Evolutionary conservation across 306 rosid genomes (phyloP), one percentile per base, ranked within the genome.

Genomic region (Begonia fuchsioides): DNA sequence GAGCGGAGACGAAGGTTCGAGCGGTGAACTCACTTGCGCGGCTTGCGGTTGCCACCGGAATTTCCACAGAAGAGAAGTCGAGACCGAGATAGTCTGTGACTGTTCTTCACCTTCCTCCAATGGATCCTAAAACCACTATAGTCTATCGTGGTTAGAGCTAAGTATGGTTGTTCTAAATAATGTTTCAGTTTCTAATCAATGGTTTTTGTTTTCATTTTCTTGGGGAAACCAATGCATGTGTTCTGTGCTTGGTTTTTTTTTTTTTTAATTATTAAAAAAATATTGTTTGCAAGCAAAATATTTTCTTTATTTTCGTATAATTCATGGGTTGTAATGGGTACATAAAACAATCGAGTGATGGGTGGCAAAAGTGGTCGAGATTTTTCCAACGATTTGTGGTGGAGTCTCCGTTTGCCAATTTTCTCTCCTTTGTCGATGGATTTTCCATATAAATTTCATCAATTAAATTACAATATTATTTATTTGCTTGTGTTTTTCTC

Each of bases 1-100:
- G 1, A 61, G 79, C 35, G 79, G 76, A 3, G 88, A 47, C 35
- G 86, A 79, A 41, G 45, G 13, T n/a, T 10, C 45, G 14, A 41
- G 45, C 19, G 77, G 32, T 26, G 76, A 85, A 59, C 83, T 86
- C 43, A 64, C 76, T 49, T 86, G 96, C 49, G 96, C 96, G 15
- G 96, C 96, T 11, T 86, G 96, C 41, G 86, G 83, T 16, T 86
- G 96, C 60, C 93, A 86, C 72, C 58, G 93, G 62, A 86, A 54
- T 83, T 81, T 81, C 66, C 96, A 86, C 68, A 73, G 78, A 32
- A 66, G 81, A 62, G 68, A 68, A 57, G 76, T 71, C 11, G 82
- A 71, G 53, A 55, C 68, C 38, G 79, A 72, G 61, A 68, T 51
- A 20, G 81, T 61, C 19, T 45, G 63, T 50, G 79, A 73, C 39